Evolutionary conservation across 257 asterid species (phyloP).

Genomic region (Nicotiana otophora): DNA sequence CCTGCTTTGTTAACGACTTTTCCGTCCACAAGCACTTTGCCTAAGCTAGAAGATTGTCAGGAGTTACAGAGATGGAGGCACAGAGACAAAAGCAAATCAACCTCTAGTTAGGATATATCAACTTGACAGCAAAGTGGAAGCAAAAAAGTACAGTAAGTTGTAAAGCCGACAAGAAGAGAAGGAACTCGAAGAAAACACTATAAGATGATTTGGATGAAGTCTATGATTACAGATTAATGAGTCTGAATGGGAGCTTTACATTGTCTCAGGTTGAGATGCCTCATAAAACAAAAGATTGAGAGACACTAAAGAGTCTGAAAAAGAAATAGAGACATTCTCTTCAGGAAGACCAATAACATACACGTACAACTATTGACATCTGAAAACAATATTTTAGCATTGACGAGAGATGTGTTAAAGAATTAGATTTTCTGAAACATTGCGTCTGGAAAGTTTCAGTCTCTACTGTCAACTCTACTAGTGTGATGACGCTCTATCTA

Average conservation of each 20-base stretch:
- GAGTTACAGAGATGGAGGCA: background rate
- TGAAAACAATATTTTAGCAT: background rate
- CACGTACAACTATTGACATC: background rate
- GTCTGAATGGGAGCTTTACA: background rate
- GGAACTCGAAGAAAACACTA: background rate
- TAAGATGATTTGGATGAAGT: background rate
- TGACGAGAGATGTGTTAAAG: background rate
- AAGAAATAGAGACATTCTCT: background rate
- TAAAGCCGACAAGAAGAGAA: background rate
- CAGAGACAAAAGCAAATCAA: constrained; percentile 3
- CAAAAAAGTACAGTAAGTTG: constrained; percentile 4
- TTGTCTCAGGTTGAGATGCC: background rate
- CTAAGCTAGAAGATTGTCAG: constrained; percentile 29
- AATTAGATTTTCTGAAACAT: background rate
- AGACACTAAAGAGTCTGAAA: background rate
- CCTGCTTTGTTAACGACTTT: constrained; percentile 87
- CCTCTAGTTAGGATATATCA: background rate
- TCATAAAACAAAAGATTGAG: background rate
- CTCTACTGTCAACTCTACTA: too few relatives aligned
- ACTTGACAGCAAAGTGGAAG: background rate
- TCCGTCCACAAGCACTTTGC: constrained; percentile 93
- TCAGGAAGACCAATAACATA: background rate
- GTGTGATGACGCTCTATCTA: background rate
- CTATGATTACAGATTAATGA: background rate
- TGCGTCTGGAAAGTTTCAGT: too few relatives aligned